Percentiles rank a stretch among this genome's conserved stretches.
Evolutionary conservation across 108 stramenopile genomes (phyloP).

Genomic region (Stephanodiscus minutulus): DNA sequence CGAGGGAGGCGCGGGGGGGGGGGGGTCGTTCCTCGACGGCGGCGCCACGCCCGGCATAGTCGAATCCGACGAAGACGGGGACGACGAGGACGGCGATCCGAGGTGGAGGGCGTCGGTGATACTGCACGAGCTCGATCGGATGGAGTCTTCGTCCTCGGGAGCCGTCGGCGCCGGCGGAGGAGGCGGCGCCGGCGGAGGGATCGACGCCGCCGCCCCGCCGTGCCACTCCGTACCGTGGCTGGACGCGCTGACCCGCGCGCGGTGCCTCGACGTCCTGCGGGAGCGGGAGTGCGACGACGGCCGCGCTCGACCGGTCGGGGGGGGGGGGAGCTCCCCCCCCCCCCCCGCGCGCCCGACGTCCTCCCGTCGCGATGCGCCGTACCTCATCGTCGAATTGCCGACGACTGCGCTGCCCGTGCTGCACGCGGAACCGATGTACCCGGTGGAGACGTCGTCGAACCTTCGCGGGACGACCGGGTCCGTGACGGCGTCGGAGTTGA

Average conservation of each 20-base stretch:
- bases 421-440: slow-evolving; percentile 83
- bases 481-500: slow-evolving; percentile 72
- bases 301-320: neutral
- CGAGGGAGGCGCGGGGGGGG: neutral
- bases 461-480: slow-evolving; percentile 69
- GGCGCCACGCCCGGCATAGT: slow-evolving; percentile 44
- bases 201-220: neutral
- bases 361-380: slow-evolving; percentile 35
- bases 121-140: slow-evolving; percentile 40
- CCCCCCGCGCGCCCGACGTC: slow-evolving; percentile 28
- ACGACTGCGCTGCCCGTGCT: slow-evolving; percentile 74
- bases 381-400: slow-evolving; percentile 77
- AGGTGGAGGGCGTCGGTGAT: slow-evolving; percentile 55
- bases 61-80: neutral
- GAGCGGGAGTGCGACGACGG: slow-evolving; percentile 44
- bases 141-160: slow-evolving; percentile 8
- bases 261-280: slow-evolving; percentile 56
- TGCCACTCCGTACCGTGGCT: slow-evolving; percentile 71
- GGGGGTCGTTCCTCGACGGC: slow-evolving; percentile 27
- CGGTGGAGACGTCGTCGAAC: slow-evolving; percentile 42
- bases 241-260: slow-evolving; percentile 63
- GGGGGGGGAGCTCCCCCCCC: no score
- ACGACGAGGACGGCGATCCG: slow-evolving; percentile 33
- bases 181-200: neutral
- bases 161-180: neutral